Percentiles rank a stretch among this genome's conserved stretches.
Evolutionary conservation across 345 rosid genomes (phyloP).

Genomic region (Kandelia obovata): DNA sequence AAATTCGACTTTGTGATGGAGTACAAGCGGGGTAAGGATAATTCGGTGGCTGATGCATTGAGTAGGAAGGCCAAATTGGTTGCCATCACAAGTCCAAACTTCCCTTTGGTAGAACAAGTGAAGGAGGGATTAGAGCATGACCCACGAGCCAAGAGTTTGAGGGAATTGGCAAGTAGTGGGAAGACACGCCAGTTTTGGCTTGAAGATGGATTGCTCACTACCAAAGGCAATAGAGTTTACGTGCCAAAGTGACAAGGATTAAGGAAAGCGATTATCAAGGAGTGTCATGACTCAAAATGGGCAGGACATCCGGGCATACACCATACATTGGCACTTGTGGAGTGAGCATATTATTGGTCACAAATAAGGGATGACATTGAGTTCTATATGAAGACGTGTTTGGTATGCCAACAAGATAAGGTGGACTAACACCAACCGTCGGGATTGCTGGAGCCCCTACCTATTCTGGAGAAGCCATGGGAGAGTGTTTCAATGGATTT

Average conservation of each 20-base stretch:
- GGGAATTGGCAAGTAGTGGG: neutral
- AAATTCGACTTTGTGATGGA: neutral
- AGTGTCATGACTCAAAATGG: neutral
- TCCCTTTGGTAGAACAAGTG: neutral
- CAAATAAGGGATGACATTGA: too few species aligned
- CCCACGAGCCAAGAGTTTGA: too few species aligned
- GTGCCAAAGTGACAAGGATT: neutral
- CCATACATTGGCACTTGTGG: neutral
- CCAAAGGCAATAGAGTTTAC: neutral
- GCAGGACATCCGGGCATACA: neutral
- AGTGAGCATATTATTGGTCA: too few species aligned
- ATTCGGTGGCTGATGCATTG: neutral
- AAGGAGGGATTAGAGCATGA: neutral
- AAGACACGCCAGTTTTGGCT: neutral
- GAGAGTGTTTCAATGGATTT: too few species aligned
- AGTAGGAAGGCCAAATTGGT: neutral
- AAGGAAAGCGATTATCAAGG: neutral
- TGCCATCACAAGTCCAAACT: too few species aligned
- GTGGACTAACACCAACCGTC: too few species aligned
- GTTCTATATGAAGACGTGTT: too few species aligned
- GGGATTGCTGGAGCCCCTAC: too few species aligned
- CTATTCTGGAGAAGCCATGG: too few species aligned
- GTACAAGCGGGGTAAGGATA: neutral
- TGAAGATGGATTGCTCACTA: neutral
- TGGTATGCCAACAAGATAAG: too few species aligned